Evolutionary conservation across 768 basidiomycete species (phyloP).

Genomic region (Termitomyces sp.): DNA sequence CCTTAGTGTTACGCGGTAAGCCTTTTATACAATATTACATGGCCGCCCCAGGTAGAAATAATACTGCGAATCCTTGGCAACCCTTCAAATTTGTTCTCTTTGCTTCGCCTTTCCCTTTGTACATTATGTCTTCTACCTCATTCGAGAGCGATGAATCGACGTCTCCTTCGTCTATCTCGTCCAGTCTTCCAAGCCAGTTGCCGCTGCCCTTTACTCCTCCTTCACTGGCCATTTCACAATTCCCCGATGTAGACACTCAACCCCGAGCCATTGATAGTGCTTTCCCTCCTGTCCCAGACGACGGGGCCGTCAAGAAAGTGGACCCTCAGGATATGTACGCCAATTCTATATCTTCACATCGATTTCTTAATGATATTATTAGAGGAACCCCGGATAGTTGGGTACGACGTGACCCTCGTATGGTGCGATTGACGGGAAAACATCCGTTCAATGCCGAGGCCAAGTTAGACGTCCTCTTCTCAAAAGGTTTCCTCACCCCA

Average conservation of each 20-base stretch:
- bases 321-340: slow-evolving; percentile 5
- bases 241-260: not conserved
- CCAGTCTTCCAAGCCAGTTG: not conserved
- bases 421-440: slow-evolving; percentile 52
- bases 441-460: slow-evolving; percentile 64
- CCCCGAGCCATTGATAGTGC: not conserved
- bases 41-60: not conserved
- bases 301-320: slow-evolving; percentile 1
- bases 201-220: slow-evolving; percentile 6
- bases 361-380: not conserved
- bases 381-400: slow-evolving; percentile 23
- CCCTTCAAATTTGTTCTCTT: not conserved
- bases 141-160: not conserved
- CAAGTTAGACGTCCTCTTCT: slow-evolving; percentile 37
- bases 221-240: slow-evolving; percentile 2
- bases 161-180: not conserved
- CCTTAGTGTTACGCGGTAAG: not conserved
- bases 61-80: not conserved
- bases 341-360: not conserved
- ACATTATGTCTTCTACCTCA: not conserved
- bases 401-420: slow-evolving; percentile 28
- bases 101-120: not conserved
- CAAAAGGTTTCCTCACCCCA: slow-evolving; percentile 53
- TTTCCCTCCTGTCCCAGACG: slow-evolving; percentile 2
- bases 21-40: too few species aligned